Percentiles rank a stretch among this genome's conserved stretches.
Conservation (phyloP, 1,284 basidiomycete species). For the Ustilago cynodontis region DNA sequence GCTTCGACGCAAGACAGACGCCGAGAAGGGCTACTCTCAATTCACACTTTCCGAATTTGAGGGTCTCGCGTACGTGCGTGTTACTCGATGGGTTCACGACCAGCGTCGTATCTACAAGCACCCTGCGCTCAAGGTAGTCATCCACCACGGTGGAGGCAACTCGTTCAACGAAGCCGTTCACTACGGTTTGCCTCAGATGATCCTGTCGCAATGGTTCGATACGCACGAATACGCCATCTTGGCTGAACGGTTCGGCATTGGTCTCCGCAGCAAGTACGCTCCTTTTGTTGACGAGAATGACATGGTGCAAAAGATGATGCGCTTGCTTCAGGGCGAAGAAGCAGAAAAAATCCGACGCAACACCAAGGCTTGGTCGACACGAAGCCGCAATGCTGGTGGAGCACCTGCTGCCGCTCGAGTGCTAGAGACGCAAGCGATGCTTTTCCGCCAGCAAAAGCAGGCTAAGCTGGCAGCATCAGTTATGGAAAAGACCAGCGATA, state of each 20-base stretch:
- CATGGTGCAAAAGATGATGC: slow-evolving; percentile 46
- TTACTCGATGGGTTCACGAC: slow-evolving; percentile 56
- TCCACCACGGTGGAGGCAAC: slow-evolving; percentile 67
- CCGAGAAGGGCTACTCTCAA: slow-evolving; percentile 40
- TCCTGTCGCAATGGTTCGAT: slow-evolving; percentile 63
- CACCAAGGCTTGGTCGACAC: slow-evolving; percentile 49
- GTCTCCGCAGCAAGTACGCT: slow-evolving; percentile 49
- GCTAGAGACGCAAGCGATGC: slow-evolving; percentile 43
- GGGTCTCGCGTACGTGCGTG: slow-evolving; percentile 55
- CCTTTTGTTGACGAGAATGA: slow-evolving; percentile 49
- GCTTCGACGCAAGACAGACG: slow-evolving; percentile 28
- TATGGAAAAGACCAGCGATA: neutral
- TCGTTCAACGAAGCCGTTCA: slow-evolving; percentile 66
- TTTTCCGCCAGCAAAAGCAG: slow-evolving; percentile 32
- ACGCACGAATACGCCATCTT: slow-evolving; percentile 59
- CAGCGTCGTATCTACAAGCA: slow-evolving; percentile 57
- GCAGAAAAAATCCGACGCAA: slow-evolving; percentile 37
- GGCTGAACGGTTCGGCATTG: slow-evolving; percentile 49
- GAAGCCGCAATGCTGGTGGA: slow-evolving; percentile 53
- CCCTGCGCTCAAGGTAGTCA: slow-evolving; percentile 53
- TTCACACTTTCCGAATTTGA: slow-evolving; percentile 42
- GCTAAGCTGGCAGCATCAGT: neutral
- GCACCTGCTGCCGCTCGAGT: slow-evolving; percentile 49
- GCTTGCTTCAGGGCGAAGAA: slow-evolving; percentile 38
- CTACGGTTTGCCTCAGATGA: slow-evolving; percentile 62